These are phyloP conservation scores for Strobilomyces dryophilus DNA, from an alignment of 768 basidiomycete species.

Conservation along the genomic window DNA sequence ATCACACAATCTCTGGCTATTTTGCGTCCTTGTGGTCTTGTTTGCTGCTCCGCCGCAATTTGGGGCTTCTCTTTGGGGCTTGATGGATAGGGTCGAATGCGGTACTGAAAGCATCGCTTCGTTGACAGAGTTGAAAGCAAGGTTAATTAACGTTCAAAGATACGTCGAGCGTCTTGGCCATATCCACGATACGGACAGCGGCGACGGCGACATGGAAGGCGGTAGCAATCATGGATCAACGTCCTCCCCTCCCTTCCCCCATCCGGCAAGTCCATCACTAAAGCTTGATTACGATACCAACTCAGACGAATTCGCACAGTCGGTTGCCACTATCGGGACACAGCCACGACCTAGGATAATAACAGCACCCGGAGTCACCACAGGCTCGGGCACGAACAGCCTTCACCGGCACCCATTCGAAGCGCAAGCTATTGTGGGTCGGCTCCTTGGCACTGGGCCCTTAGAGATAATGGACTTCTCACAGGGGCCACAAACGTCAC, in stretches of 20 bases:
- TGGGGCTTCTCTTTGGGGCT: slow-evolving; percentile 11
- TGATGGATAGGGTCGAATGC: slow-evolving; percentile 11
- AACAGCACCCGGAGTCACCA: not conserved
- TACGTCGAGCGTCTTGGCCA: slow-evolving; percentile 17
- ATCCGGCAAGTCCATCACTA: slow-evolving; percentile 13
- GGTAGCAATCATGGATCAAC: slow-evolving; percentile 23
- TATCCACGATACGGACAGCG: slow-evolving; percentile 13
- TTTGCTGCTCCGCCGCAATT: slow-evolving; percentile 13
- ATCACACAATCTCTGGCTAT: slow-evolving; percentile 48
- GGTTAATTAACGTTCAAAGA: slow-evolving; percentile 24
- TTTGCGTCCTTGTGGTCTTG: slow-evolving; percentile 32
- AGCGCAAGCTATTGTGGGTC: not conserved
- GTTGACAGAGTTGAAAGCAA: slow-evolving; percentile 21
- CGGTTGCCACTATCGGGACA: not conserved
- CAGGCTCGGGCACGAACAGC: slow-evolving; percentile 3
- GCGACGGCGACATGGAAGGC: slow-evolving; percentile 16
- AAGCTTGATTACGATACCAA: slow-evolving; percentile 18
- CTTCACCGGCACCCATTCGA: not conserved
- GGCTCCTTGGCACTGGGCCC: slow-evolving; percentile 5
- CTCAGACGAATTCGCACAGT: slow-evolving; percentile 13
- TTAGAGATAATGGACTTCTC: slow-evolving; percentile 15
- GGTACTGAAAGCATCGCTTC: slow-evolving; percentile 10
- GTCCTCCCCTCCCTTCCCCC: slow-evolving; percentile 17
- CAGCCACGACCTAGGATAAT: slow-evolving; percentile 7
- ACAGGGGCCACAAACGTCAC: slow-evolving; percentile 3